Conservation (phyloP, 2,329 filamentous ascomycete genomes). For the Rhynchosporium graminicola region DNA sequence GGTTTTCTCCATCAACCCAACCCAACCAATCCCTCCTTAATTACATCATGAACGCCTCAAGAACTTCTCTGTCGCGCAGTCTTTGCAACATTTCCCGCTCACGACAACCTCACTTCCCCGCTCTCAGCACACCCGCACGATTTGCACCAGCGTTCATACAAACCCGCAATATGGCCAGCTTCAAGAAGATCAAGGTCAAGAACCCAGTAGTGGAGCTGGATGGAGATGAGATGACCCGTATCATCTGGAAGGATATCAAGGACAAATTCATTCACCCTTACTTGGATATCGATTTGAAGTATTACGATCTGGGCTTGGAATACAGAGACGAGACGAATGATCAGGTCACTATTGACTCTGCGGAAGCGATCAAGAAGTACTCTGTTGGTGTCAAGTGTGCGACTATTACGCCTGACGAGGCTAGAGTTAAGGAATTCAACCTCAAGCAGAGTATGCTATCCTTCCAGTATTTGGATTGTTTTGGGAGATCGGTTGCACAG, state of each 20-base stretch:
- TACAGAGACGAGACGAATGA: conserved; percentile 97
- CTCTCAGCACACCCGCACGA: conserved; percentile 7
- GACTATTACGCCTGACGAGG: conserved; percentile 98
- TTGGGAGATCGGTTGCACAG: neutral
- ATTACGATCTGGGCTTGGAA: conserved; percentile 90
- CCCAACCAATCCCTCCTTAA: neutral
- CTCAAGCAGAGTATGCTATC: conserved; percentile 86
- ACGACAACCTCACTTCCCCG: conserved; percentile 6
- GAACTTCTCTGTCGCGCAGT: conserved; percentile 22
- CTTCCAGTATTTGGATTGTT: neutral
- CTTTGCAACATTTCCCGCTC: conserved; percentile 17
- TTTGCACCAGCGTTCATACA: conserved; percentile 38
- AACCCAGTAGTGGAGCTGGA: conserved; percentile 98
- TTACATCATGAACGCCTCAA: conserved; percentile 27
- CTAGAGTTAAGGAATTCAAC: conserved; percentile 95
- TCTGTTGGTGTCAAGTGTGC: conserved; percentile 98
- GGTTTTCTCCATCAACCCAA: neutral
- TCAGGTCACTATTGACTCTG: conserved; percentile 91
- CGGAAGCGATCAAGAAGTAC: conserved; percentile 99
- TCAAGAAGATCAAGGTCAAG: conserved; percentile 97
- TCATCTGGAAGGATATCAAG: neutral
- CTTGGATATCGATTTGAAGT: conserved; percentile 73
- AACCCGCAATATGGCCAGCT: conserved; percentile 54
- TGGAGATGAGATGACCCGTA: conserved; percentile 79
- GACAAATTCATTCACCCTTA: neutral